Base-by-base conservation (phyloP, 306 rosid species). In the Myrica gale region DNA sequence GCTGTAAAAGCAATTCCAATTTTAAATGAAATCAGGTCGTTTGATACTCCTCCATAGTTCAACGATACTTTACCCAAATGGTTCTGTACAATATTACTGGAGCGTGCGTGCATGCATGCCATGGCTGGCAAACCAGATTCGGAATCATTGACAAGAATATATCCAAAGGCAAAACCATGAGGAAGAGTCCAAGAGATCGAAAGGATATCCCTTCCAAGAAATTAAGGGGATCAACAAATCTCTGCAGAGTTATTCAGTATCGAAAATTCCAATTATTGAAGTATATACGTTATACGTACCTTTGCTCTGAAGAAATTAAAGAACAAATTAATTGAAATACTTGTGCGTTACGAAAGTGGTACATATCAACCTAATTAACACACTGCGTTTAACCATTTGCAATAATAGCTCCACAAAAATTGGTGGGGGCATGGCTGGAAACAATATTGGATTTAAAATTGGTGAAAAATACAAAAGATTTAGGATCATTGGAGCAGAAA, bases 1-100 rank as follows among this genome's bases (percentile, higher is more conserved):
- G 74, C 74, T 72, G 83, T 77, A 72, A 81, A 71, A 74, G 69
- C 76, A 63, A 15, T 65, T 19, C 50, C 6, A 39, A 48, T 13
- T 47, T 44, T 73, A 65, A 42, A 16, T 63, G 32, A 65, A 41
- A 41, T 16, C 23, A 9, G 46, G 17, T 13, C 39, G 7, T 26
- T 12, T 48, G 19, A 50, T 50, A 26, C 56, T 70, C 21, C 45
- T 50, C 12, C 74, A 26, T 70, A 2, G 20, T 20, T 2, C 23
- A 71, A 51, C 7, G 6, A 16, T 46, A 23, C 6, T 50, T 23
- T 16, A 46, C n/a, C 20, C 2, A 71, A 65, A 65, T 41, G 26
- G 12, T 8, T 41, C 26, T 3, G 2, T 26, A 26, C 1, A 26
- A 26, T 26, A 26, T 26, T 26, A 26, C 32, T 26, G 32, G 32